Base-by-base conservation (phyloP, 2,329 filamentous ascomycete genomes). In the Arachnopeziza araneosa region DNA sequence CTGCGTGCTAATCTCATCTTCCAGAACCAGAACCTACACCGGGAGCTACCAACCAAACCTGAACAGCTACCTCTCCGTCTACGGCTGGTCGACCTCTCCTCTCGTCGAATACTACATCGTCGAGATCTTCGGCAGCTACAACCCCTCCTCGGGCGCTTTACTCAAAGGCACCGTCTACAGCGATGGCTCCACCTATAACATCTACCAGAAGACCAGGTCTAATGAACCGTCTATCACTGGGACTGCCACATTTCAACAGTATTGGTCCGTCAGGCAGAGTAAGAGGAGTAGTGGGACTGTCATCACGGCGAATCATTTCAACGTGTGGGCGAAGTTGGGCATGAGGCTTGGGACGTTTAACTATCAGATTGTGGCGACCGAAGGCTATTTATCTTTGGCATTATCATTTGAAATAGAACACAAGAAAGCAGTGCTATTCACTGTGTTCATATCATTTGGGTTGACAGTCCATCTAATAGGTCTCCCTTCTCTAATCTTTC, bases 141-240 rank as follows among this genome's bases (percentile, higher is more conserved):
- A 80, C 52, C 79, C 80, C 0, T 74, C 75, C 60, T 75, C 77
- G 67, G 79, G 74, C 19, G 75, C 75, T 63, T 77, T 74, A 1
- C 72, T 73, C 61, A 79, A 79, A 68, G 82, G 81, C 26, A 77
- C 77, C 56, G 77, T 84, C 64, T 76, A 73, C 24, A 73, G 71
- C 24, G 81, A 83, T 44, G 82, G 81, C 54, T 76, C 78, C n/a
- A 78, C 75, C 6, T 85, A 84, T 70, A 75, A 81, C 50, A 62
- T 64, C 14, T 78, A 76, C 61, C 66, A 68, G 14, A 72, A 75
- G 59, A 75, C 77, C 66, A 59, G 62, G 48, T 59, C 62, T 59
- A 75, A 75, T 64, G 63, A 24, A 17, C 58, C 58, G 23, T 52
- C 76, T 84, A 81, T 74, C 80, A 78, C 17, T 67, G 80, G 80